Conservation (phyloP, 257 asterid genomes). For the Buddleja alternifolia region DNA sequence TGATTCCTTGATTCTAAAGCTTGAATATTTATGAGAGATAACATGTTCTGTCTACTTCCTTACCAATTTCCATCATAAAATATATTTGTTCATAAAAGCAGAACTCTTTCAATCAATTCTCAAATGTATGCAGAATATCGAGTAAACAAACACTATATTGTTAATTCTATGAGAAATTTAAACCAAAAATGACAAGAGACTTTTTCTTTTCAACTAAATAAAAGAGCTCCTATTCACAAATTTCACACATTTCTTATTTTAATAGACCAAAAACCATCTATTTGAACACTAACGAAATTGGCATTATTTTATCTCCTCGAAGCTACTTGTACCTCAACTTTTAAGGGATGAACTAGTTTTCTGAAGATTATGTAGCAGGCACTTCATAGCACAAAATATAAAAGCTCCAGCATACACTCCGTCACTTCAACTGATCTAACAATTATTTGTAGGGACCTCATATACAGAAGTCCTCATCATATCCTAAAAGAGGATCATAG, state of each 20-base stretch:
- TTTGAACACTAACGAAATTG: constrained; percentile 7
- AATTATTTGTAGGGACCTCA: constrained; percentile 6
- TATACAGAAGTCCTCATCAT: constrained; percentile 19
- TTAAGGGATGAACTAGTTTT: constrained; percentile 16
- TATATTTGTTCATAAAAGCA: neutral
- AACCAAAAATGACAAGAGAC: too few species aligned
- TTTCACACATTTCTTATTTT: neutral
- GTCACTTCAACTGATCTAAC: constrained; percentile 13
- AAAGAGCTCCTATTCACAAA: neutral
- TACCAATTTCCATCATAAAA: neutral
- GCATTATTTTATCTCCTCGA: neutral
- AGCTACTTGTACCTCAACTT: neutral
- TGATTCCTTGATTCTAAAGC: too few species aligned
- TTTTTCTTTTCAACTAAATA: neutral
- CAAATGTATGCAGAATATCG: constrained; percentile 5
- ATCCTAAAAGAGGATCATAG: neutral
- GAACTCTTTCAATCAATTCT: constrained; percentile 5
- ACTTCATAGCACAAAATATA: constrained; percentile 7
- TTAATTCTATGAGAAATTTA: too few species aligned
- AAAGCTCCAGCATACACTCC: neutral
- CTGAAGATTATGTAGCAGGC: constrained; percentile 1
- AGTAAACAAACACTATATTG: constrained; percentile 5
- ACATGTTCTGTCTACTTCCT: neutral
- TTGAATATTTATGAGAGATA: neutral
- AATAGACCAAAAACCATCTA: neutral